Base-by-base conservation (phyloP, 2,329 filamentous ascomycete genomes). In the Xylariaceae sp. region DNA sequence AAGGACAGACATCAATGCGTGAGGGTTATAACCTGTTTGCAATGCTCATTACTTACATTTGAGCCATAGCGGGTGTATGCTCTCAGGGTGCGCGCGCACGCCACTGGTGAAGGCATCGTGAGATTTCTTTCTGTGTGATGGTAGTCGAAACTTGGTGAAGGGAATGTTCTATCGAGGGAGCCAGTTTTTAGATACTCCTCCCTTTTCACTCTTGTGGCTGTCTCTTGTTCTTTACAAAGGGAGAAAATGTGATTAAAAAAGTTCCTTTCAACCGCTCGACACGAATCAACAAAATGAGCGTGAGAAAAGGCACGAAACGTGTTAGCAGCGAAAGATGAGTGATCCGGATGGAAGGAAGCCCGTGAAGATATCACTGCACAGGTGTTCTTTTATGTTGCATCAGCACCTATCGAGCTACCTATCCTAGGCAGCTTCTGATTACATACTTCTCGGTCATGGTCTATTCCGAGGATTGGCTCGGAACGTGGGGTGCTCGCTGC, bases 61-160 rank as follows among this genome's bases (percentile, higher is more conserved):
- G 77, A 73, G 67, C 79, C 79, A 73, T 82, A 75, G 64, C 78
- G 80, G 70, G 79, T 78, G 69, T 82, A 82, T 35, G 80, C 80
- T 69, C 80, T 74, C 59, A 84, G 70, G 55, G 79, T 79, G 68
- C 77, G 75, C 74, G 82, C 74, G 63, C 77, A 79, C 57, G 82
- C 68, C 51, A 76, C 75, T 64, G 78, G 69, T 15, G 81, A 82
- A 68, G 79, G 75, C 82, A 84, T 84, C 39, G 67, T 68, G 73
- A 58, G 56, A 34, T n/a, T 34, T 9, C 48, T 4, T 51, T 54
- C n/a, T 5, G 30, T 44, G 30, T 17, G 47, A 35, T 34, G 35
- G 5, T 55, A 35, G 35, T 37, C 2, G 4, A 51, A 54, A 41
- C 34, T 56, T 18, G 35, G 34, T 34, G 34, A 30, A 30, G 23